phyloP scores from a whole-genome alignment of 2,329 filamentous ascomycete genomes.

The Penicillium sp. region DNA sequence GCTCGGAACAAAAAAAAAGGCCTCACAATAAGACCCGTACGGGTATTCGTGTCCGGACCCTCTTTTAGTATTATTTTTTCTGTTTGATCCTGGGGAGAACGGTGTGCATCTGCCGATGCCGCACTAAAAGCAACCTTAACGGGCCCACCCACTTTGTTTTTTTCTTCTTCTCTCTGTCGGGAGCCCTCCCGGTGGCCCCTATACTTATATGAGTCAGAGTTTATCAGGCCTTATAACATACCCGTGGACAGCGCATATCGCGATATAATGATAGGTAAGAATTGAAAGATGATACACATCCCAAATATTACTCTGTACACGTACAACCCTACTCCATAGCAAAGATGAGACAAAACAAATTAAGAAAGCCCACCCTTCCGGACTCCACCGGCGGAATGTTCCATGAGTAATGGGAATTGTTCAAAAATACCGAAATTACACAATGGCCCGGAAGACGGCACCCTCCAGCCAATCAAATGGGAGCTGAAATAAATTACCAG shows the following conservation, averaged over 20 bases:
- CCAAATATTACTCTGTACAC: too few species aligned
- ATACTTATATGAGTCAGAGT: neutral
- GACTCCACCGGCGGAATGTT: constrained; percentile 29
- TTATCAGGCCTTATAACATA: neutral
- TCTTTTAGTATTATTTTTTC: neutral
- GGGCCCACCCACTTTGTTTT: constrained; percentile 10
- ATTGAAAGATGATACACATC: too few species aligned
- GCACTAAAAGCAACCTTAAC: constrained; percentile 27
- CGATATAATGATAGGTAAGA: too few species aligned
- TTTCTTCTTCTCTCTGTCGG: neutral
- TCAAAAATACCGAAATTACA: neutral
- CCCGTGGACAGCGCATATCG: too few species aligned
- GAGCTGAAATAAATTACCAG: constrained; percentile 9
- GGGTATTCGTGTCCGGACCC: neutral
- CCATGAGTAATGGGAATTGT: constrained; percentile 17
- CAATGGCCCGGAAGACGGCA: constrained; percentile 16
- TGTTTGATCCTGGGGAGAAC: constrained; percentile 8
- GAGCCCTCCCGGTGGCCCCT: neutral
- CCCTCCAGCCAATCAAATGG: constrained; percentile 12
- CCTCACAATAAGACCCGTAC: too few species aligned
- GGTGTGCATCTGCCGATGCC: constrained; percentile 24
- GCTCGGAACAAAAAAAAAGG: too few species aligned
- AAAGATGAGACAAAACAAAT: neutral
- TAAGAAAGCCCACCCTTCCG: constrained; percentile 6
- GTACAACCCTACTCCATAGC: too few species aligned